Evolutionary conservation across 2,329 filamentous ascomycete species (phyloP), one percentile per base, ranked within the genome.

Genomic region (Penicillium olsonii): DNA sequence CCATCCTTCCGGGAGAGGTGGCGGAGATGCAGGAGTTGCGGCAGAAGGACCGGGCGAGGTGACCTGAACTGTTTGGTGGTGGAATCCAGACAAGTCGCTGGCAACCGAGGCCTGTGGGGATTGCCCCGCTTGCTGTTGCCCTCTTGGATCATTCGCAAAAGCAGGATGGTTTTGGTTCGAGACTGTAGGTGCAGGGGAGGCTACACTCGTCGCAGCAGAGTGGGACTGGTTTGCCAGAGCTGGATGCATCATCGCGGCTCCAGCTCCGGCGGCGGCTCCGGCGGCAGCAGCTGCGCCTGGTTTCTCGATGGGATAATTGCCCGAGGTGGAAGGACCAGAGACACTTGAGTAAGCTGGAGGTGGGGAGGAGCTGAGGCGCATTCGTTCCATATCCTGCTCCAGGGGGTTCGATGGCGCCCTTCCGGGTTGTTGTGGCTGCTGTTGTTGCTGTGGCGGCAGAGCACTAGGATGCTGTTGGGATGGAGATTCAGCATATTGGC

Each of bases 321-420:
- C 84, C 62, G 69, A 77, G 64, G 76, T 66, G 26, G 69, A 68
- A 2, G 73, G 67, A 12, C 76, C 75, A 24, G 77, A 69, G 24
- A 95, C 83, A 62, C 87, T 94, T 9, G 90, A 94, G 70, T 99
- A 99, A 5, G 94, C 92, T n/a, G 94, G 94, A 17, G 94, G 94
- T 12, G 92, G 92, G 45, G 90, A 91, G 18, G 90, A 88, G 24
- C 85, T 81, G 59, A 90, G 80, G 59, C 90, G 84, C 80, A 96
- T 81, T 15, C 90, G 84, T 59, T 90, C 85, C 67, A 96, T 88
- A 60, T 96, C 92, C 61, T 91, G 87, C 64, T 95, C 89, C 29
- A 96, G 71, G n/a, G 88, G 82, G 72, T 83, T 90, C 52, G 83
- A 78, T 59, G 85, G 83, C 26, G 84, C 68, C 39, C 65, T 62